A percentile compares a stretch with the other conserved stretches of the same genome.
phyloP scores from a whole-genome alignment of 2,329 filamentous ascomycete species.

The Apiospora aurea region DNA sequence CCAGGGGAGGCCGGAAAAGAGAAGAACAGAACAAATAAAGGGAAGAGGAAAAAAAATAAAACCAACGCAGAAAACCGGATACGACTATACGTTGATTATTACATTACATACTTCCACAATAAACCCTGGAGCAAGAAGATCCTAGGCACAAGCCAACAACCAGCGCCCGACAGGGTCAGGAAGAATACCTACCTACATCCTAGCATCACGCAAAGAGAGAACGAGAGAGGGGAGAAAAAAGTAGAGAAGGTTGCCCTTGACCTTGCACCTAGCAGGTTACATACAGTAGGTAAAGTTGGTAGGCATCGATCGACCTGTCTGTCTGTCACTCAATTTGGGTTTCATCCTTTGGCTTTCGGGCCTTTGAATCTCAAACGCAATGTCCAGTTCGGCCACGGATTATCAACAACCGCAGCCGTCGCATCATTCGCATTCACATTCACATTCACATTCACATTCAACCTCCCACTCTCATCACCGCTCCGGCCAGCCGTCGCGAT shows the following conservation, averaged over 20 bases:
- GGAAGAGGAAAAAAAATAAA: neutral
- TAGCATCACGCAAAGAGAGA: conserved; percentile 5
- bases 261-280: conserved; percentile 15
- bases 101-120: conserved; percentile 17
- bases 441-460: conserved; percentile 14
- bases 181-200: neutral
- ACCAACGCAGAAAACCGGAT: neutral
- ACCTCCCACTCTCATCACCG: conserved; percentile 21
- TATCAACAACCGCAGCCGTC: conserved; percentile 31
- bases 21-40: neutral
- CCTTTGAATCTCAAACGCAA: conserved; percentile 28
- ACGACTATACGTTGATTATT: conserved; percentile 2
- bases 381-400: conserved; percentile 35
- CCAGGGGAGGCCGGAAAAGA: neutral
- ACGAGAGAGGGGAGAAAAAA: neutral
- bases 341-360: conserved; percentile 24
- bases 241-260: conserved; percentile 19
- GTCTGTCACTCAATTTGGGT: conserved; percentile 25
- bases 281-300: conserved; percentile 15
- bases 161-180: conserved; percentile 10
- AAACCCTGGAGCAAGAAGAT: conserved; percentile 13
- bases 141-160: conserved; percentile 9
- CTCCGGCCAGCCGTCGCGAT: conserved; percentile 30
- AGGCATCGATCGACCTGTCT: conserved; percentile 20
- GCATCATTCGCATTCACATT: conserved; percentile 19